These are phyloP conservation scores for Cicer chorassanicum DNA, from an alignment of 306 rosid species.

Conservation along the genomic window DNA sequence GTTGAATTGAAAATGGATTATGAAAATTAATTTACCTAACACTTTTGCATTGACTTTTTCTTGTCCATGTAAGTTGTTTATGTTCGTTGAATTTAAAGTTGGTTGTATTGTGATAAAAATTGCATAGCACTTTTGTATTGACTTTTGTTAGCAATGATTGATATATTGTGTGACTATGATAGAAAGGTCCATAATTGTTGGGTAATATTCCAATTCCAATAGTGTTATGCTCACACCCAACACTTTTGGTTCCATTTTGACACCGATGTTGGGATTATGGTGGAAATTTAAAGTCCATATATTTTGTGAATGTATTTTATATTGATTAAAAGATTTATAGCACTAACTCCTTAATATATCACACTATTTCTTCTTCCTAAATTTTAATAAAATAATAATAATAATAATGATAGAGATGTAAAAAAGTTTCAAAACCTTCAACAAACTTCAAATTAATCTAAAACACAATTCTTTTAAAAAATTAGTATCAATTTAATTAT, in stretches of 20 bases:
- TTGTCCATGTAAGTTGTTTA: constrained; percentile 9
- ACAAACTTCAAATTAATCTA: too few species aligned
- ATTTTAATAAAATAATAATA: too few species aligned
- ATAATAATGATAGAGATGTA: too few species aligned
- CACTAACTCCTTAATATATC: too few species aligned
- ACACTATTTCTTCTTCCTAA: too few species aligned
- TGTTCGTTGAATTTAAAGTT: constrained; percentile 35
- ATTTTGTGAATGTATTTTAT: too few species aligned
- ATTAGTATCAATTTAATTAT: too few species aligned
- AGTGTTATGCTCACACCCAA: constrained; percentile 38
- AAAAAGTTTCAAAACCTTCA: too few species aligned
- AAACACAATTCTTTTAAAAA: too few species aligned
- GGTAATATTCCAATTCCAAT: constrained; percentile 45
- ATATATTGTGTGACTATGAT: constrained; percentile 36
- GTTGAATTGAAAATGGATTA: constrained; percentile 40
- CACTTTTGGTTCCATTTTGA: constrained; percentile 28
- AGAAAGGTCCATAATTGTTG: constrained; percentile 40
- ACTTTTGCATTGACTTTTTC: constrained; percentile 51
- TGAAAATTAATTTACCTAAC: constrained; percentile 39
- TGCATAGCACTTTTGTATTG: constrained; percentile 43
- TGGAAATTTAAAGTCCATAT: too few species aligned
- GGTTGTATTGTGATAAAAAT: constrained; percentile 26
- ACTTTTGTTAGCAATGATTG: constrained; percentile 42
- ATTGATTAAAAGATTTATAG: too few species aligned
- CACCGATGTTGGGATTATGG: neutral